A percentile compares a stretch with the other conserved stretches of the same genome.
Evolutionary conservation across 805 yeast species (phyloP).

Genomic region (Scheffersomyces amazonensis): DNA sequence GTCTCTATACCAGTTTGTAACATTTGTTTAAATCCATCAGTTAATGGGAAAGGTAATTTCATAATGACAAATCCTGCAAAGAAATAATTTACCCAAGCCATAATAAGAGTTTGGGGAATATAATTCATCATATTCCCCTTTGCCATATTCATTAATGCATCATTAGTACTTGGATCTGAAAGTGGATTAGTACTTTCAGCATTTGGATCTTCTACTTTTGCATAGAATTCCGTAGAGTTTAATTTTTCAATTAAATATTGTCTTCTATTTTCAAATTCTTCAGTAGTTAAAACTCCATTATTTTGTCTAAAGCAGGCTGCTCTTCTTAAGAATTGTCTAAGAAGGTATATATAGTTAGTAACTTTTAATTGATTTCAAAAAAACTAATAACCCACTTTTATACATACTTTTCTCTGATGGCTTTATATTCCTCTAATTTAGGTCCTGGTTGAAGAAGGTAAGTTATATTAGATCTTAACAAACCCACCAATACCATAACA

Average conservation of each 20-base stretch:
- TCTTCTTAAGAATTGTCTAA: constrained; percentile 54
- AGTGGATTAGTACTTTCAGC: constrained; percentile 57
- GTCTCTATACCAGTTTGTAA: constrained; percentile 85
- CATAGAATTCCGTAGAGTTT: constrained; percentile 52
- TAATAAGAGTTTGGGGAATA: constrained; percentile 87
- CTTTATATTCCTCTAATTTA: constrained; percentile 48
- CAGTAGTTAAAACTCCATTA: constrained; percentile 45
- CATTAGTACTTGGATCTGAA: constrained; percentile 67
- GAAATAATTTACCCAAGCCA: constrained; percentile 95
- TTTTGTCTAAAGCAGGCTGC: constrained; percentile 58
- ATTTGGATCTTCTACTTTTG: constrained; percentile 40
- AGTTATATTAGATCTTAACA: constrained; percentile 69
- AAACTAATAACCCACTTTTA: too few species aligned
- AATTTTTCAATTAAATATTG: constrained; percentile 46
- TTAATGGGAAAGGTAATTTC: constrained; percentile 84
- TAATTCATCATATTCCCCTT: constrained; percentile 80
- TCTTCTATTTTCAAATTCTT: constrained; percentile 55
- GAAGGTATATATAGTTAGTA: background rate
- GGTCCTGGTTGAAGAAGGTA: constrained; percentile 57
- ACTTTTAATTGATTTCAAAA: background rate
- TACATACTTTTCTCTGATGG: constrained; percentile 36
- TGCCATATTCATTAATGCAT: constrained; percentile 71
- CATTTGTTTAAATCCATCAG: constrained; percentile 88
- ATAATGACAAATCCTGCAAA: constrained; percentile 86
- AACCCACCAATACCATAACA: constrained; percentile 86